Evolutionary conservation across 208 protist genomes (phyloP).

Genomic region (Crithidia acanthocephali): DNA sequence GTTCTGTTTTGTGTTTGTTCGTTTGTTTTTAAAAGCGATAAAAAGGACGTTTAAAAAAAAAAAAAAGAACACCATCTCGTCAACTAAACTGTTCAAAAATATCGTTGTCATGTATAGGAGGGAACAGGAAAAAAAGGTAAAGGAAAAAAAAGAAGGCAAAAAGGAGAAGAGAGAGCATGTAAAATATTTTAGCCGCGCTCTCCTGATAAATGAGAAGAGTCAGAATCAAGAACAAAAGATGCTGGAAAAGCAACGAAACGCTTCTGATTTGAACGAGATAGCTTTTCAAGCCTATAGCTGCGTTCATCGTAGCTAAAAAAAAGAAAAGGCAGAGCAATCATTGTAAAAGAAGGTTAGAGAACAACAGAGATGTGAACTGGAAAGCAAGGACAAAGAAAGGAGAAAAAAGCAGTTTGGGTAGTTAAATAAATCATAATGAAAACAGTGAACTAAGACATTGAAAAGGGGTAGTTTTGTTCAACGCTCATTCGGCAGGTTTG

Average conservation of each 20-base stretch:
- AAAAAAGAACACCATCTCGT: not conserved
- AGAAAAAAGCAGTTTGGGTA: not conserved
- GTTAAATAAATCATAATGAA: not conserved
- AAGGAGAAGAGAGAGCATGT: not conserved
- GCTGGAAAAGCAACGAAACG: not conserved
- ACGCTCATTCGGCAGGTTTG: slow-evolving; percentile 7
- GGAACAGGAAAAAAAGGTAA: too few species aligned
- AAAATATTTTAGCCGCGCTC: slow-evolving; percentile 2
- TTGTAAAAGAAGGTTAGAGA: not conserved
- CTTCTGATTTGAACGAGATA: not conserved
- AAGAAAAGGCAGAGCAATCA: not conserved
- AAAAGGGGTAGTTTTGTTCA: slow-evolving; percentile 5
- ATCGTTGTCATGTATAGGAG: not conserved
- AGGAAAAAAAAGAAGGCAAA: not conserved
- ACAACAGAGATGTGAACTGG: not conserved
- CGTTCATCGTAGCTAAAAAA: not conserved
- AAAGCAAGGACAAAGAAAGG: not conserved
- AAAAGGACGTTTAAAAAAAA: slow-evolving; percentile 3
- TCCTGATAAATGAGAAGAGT: not conserved
- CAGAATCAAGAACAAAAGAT: not conserved
- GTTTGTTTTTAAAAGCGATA: not conserved
- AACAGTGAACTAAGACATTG: not conserved
- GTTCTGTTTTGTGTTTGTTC: slow-evolving; percentile 1
- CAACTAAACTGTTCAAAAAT: not conserved
- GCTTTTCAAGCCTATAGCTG: slow-evolving; percentile 1